A percentile compares a stretch with the other conserved stretches of the same genome.
phyloP scores from a whole-genome alignment of 768 basidiomycete species.

The Tubosaeta sp. region DNA sequence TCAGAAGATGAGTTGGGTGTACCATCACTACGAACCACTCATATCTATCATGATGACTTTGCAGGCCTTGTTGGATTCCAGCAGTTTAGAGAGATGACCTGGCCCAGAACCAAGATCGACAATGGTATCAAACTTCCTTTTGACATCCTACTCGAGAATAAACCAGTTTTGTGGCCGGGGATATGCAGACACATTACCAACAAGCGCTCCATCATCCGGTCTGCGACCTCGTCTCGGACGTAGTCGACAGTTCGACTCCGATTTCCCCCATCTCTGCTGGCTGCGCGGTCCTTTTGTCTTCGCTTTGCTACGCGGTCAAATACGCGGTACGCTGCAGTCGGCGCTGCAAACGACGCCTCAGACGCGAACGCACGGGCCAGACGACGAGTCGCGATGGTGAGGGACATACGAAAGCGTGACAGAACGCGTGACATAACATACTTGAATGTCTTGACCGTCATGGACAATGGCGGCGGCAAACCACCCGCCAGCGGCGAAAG shows the following conservation, averaged over 20 bases:
- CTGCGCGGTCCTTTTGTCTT: slow-evolving; percentile 74
- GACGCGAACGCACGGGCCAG: slow-evolving; percentile 45
- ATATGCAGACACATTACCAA: slow-evolving; percentile 46
- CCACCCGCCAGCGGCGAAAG: slow-evolving; percentile 5
- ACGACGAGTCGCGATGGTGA: neutral
- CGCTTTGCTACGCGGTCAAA: slow-evolving; percentile 83
- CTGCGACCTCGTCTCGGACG: slow-evolving; percentile 85
- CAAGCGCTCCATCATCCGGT: slow-evolving; percentile 86
- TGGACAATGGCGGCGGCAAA: slow-evolving; percentile 12
- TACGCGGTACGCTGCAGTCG: slow-evolving; percentile 62
- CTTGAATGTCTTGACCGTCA: slow-evolving; percentile 5
- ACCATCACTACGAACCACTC: slow-evolving; percentile 53
- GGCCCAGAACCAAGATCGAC: slow-evolving; percentile 89
- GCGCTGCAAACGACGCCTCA: slow-evolving; percentile 38
- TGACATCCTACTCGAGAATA: slow-evolving; percentile 68
- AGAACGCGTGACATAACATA: slow-evolving; percentile 11
- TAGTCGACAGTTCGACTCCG: slow-evolving; percentile 85
- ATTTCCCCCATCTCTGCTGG: slow-evolving; percentile 48
- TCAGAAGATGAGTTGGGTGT: neutral
- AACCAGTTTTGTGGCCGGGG: slow-evolving; percentile 1
- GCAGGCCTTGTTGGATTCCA: slow-evolving; percentile 62
- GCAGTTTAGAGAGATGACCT: slow-evolving; percentile 84
- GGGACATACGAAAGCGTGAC: slow-evolving; percentile 15
- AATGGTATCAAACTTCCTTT: slow-evolving; percentile 71
- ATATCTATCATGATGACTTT: slow-evolving; percentile 84